Percentiles rank a stretch among this genome's conserved stretches.
Conservation (phyloP, 2,329 filamentous ascomycete species). For the Colletotrichum sp. region DNA sequence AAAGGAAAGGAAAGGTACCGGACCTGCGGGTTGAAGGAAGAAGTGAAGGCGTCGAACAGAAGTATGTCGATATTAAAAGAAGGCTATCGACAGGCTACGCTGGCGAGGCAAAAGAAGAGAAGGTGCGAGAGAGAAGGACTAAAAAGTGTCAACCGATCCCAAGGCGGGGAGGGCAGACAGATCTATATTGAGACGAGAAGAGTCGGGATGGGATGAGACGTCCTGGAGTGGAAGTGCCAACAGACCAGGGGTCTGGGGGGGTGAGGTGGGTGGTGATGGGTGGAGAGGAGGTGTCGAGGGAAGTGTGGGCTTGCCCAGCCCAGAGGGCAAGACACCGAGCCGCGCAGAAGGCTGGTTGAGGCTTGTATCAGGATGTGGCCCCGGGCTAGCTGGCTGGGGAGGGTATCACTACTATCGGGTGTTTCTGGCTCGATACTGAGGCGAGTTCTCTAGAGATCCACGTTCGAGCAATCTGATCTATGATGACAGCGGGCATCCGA, state of each 20-base stretch:
- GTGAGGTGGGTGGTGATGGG: neutral
- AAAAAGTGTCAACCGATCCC: constrained; percentile 21
- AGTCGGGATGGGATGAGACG: constrained; percentile 17
- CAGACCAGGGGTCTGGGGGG: constrained; percentile 2
- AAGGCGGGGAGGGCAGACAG: constrained; percentile 24
- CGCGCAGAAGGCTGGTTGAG: constrained; percentile 28
- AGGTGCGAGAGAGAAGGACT: constrained; percentile 31
- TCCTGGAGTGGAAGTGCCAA: neutral
- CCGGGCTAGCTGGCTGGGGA: constrained; percentile 35
- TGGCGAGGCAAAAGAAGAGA: constrained; percentile 38
- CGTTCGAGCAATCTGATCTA: constrained; percentile 56
- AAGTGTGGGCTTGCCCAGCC: constrained; percentile 31
- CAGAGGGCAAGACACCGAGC: constrained; percentile 40
- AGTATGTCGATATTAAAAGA: constrained; percentile 53
- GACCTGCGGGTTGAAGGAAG: constrained; percentile 48
- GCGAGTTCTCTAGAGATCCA: constrained; percentile 49
- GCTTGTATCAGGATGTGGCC: constrained; percentile 43
- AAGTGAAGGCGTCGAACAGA: constrained; percentile 31
- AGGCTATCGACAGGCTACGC: constrained; percentile 57
- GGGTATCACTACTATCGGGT: constrained; percentile 36
- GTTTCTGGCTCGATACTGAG: constrained; percentile 42
- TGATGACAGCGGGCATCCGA: constrained; percentile 59
- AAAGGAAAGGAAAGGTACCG: constrained; percentile 49
- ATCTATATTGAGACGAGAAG: constrained; percentile 41
- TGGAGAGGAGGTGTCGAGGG: neutral